Base-by-base conservation (phyloP, 73 alveolate genomes). In the Diophrys appendiculata region DNA sequence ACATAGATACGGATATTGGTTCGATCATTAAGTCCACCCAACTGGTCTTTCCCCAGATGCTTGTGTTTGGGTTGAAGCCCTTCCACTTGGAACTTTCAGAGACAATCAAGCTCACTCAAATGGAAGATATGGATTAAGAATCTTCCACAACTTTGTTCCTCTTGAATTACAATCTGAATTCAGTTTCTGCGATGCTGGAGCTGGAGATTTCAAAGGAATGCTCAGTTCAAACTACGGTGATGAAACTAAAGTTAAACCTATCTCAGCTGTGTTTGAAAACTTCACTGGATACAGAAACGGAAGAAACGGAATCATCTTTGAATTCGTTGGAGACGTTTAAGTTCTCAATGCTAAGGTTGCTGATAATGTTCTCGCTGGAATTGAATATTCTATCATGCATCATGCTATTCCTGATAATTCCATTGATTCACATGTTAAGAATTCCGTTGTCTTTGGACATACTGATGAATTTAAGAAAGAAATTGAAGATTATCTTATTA, bases 1-100 rank as follows among this genome's bases (percentile, higher is more conserved):
- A 22, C 93, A 79, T 29, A 81, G 86, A 52, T 90, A 80, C 75
- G 98, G 98, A 22, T 92, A 70, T 83, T 92, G 98, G 98, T 85
- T 80, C 82, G 94, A 81, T 54, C 77, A 54, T 43, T 35, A 74
- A 74, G 83, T 83, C 2, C 68, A 78, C 56, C 93, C 98, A 23
- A 83, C 81, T 72, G 95, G 95, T 0, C 94, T 93, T 29, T 87
- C 96, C 23, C 83, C 91, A 25, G 82, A 83, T n/a, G 72, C 84
- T 5, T 81, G 78, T 78, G 70, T 90, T 54, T 92, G 98, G 55
- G 60, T 43, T 43, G 60, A 43, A 18, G 60, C 60, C 18, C 5
- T 5, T 8, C 60, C 60, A 8, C 60, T 43, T 8, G 60, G 60
- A 43, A 43, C 60, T 8, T 43, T 43, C 60, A 43, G 60, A 43